Conservation (phyloP, 2,329 filamentous ascomycete genomes). For the Hypoxylon sp. region DNA sequence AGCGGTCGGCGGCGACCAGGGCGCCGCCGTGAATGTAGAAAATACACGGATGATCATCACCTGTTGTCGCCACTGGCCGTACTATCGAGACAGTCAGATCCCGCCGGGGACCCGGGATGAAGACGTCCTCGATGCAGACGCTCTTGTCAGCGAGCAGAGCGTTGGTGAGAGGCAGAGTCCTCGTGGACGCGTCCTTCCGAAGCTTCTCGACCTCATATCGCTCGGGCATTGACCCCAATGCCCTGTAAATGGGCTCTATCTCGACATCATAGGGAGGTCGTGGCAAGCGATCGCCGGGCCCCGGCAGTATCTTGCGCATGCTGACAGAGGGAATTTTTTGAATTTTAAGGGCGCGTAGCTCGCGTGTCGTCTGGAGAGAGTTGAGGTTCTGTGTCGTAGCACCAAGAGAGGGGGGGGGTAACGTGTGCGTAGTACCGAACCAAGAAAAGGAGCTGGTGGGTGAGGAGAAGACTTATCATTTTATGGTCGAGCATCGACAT, state of each 20-base stretch:
- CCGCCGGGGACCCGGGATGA: conserved; percentile 39
- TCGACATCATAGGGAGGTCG: conserved; percentile 44
- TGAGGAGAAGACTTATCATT: conserved; percentile 29
- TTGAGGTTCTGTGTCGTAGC: conserved; percentile 20
- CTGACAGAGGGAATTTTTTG: conserved; percentile 14
- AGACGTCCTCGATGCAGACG: conserved; percentile 38
- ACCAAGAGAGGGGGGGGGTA: conserved; percentile 1
- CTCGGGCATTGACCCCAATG: conserved; percentile 38
- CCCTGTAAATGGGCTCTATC: conserved; percentile 38
- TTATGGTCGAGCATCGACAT: conserved; percentile 27
- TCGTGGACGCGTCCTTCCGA: conserved; percentile 38
- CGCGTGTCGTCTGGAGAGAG: conserved; percentile 3
- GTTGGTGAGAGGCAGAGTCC: conserved; percentile 40
- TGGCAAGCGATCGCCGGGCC: conserved; percentile 39
- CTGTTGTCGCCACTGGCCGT: conserved; percentile 29
- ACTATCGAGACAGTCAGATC: conserved; percentile 39
- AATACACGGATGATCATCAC: conserved; percentile 39
- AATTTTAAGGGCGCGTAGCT: no score
- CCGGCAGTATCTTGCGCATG: conserved; percentile 37
- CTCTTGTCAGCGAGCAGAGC: conserved; percentile 42
- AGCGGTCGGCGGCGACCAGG: conserved; percentile 44
- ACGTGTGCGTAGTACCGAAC: not conserved
- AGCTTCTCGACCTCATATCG: conserved; percentile 43
- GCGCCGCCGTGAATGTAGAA: conserved; percentile 47
- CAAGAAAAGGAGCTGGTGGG: conserved; percentile 4